A percentile compares a stretch with the other conserved stretches of the same genome.
Conservation (phyloP, 2,329 filamentous ascomycete genomes). For the Dendrostoma leiphaemia region DNA sequence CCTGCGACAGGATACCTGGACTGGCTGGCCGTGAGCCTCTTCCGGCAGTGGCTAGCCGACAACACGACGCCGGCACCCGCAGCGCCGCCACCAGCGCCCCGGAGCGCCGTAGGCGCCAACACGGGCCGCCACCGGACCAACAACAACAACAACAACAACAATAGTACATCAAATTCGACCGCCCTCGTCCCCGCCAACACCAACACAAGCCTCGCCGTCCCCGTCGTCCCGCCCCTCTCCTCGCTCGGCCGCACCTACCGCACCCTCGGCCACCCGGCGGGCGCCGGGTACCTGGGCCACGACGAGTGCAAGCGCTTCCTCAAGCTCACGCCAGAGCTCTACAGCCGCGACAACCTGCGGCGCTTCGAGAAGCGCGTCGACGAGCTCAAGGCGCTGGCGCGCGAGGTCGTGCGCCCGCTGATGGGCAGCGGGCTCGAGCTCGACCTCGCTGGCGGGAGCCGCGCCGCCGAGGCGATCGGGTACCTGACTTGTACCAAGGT, state of each 20-base stretch:
- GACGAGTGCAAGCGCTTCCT: constrained; percentile 91
- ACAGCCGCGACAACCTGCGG: constrained; percentile 81
- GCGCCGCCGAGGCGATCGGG: constrained; percentile 40
- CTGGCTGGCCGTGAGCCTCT: constrained; percentile 84
- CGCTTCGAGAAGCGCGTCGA: constrained; percentile 85
- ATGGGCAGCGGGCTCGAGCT: constrained; percentile 85
- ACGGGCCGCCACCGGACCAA: constrained; percentile 14
- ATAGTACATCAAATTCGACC: constrained; percentile 14
- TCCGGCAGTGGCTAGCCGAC: constrained; percentile 90
- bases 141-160: constrained; percentile 24
- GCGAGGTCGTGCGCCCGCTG: constrained; percentile 78
- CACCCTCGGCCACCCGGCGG: constrained; percentile 63
- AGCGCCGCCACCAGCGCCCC: constrained; percentile 33
- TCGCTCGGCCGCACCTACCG: constrained; percentile 73
- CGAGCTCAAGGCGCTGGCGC: constrained; percentile 80
- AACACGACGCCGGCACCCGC: constrained; percentile 73
- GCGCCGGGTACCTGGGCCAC: constrained; percentile 68
- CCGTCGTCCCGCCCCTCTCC: constrained; percentile 46
- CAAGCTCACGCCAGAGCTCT: constrained; percentile 77
- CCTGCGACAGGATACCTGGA: constrained; percentile 80
- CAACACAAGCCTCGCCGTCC: not conserved
- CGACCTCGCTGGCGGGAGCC: constrained; percentile 56
- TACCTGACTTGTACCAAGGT: constrained; percentile 53
- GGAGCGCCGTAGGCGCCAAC: constrained; percentile 10
- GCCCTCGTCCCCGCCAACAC: constrained; percentile 7